A percentile compares a stretch with the other conserved stretches of the same genome.
These are phyloP conservation scores for Caryopteris hybrid DNA, from an alignment of 305 asterid species.

Conservation along the genomic window DNA sequence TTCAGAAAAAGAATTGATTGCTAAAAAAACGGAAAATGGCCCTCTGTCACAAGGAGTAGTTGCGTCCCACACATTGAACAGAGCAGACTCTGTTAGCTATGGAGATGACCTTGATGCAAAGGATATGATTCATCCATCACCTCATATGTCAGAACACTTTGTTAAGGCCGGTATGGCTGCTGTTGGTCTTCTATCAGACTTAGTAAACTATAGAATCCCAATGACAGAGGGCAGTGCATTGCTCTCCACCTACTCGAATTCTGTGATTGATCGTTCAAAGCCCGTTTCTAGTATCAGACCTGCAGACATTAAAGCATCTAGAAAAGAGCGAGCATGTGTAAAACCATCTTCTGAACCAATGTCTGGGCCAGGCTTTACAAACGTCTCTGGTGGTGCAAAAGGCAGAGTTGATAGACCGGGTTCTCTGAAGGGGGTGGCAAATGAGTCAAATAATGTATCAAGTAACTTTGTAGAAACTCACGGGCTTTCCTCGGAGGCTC, in stretches of 20 bases:
- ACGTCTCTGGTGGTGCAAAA: slow-evolving; percentile 22
- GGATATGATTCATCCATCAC: slow-evolving; percentile 35
- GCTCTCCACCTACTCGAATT: slow-evolving; percentile 30
- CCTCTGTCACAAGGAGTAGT: slow-evolving; percentile 36
- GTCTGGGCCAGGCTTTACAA: slow-evolving; percentile 24
- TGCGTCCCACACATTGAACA: slow-evolving; percentile 24
- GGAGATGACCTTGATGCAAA: slow-evolving; percentile 32
- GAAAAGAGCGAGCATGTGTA: slow-evolving; percentile 37
- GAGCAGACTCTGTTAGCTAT: slow-evolving; percentile 38
- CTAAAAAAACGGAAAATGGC: slow-evolving; percentile 29
- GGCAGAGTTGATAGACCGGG: slow-evolving; percentile 34
- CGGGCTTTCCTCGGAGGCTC: slow-evolving; percentile 26
- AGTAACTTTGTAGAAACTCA: slow-evolving; percentile 25
- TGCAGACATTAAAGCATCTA: slow-evolving; percentile 34
- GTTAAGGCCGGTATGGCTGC: slow-evolving; percentile 91
- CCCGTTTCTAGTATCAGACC: slow-evolving; percentile 40
- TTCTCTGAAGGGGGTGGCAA: slow-evolving; percentile 25
- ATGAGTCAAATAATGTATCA: slow-evolving; percentile 29
- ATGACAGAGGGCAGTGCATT: slow-evolving; percentile 44
- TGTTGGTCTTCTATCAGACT: slow-evolving; percentile 67
- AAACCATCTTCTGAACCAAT: slow-evolving; percentile 33
- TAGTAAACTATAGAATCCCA: slow-evolving; percentile 70
- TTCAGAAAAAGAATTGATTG: slow-evolving; percentile 37
- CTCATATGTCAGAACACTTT: slow-evolving; percentile 65
- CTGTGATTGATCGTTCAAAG: slow-evolving; percentile 43